Conservation (phyloP, 495 filamentous ascomycete species). For the Neurospora pannonica region DNA sequence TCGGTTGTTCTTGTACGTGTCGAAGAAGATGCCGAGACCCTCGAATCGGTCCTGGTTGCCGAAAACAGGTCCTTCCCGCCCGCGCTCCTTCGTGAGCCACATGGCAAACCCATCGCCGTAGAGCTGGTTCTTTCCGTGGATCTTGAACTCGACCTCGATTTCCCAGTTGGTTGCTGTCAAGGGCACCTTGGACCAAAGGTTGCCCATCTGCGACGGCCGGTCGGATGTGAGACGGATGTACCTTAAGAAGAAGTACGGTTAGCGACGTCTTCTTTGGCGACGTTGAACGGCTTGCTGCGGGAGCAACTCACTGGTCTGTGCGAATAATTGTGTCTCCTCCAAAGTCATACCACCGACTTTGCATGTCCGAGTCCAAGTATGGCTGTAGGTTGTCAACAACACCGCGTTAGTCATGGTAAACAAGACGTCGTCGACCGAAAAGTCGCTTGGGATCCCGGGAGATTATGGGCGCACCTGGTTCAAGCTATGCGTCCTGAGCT, state of each 20-base stretch:
- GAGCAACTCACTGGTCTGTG: constrained; percentile 65
- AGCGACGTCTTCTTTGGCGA: not conserved
- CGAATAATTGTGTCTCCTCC: constrained; percentile 91
- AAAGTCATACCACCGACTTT: constrained; percentile 99
- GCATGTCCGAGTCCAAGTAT: constrained; percentile 95
- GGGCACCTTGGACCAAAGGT: constrained; percentile 87
- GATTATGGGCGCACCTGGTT: constrained; percentile 30
- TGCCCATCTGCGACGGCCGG: constrained; percentile 79
- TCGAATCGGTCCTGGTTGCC: constrained; percentile 83
- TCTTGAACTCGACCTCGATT: constrained; percentile 93
- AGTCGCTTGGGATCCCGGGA: not conserved
- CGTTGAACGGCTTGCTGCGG: not conserved
- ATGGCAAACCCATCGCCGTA: constrained; percentile 97
- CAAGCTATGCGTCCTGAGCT: constrained; percentile 74
- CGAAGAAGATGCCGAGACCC: constrained; percentile 92
- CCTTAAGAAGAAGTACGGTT: constrained; percentile 32
- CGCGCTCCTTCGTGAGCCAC: constrained; percentile 95
- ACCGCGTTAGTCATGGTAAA: not conserved
- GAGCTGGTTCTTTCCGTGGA: constrained; percentile 62
- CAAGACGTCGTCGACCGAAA: not conserved
- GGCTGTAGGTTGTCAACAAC: constrained; percentile 43
- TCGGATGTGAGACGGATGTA: constrained; percentile 91
- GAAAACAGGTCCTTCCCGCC: constrained; percentile 73
- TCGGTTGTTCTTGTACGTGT: constrained; percentile 99
- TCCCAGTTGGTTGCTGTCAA: constrained; percentile 99